Evolutionary conservation across 2,329 filamentous ascomycete species (phyloP).

Genomic region (Fusarium subglutinans): DNA sequence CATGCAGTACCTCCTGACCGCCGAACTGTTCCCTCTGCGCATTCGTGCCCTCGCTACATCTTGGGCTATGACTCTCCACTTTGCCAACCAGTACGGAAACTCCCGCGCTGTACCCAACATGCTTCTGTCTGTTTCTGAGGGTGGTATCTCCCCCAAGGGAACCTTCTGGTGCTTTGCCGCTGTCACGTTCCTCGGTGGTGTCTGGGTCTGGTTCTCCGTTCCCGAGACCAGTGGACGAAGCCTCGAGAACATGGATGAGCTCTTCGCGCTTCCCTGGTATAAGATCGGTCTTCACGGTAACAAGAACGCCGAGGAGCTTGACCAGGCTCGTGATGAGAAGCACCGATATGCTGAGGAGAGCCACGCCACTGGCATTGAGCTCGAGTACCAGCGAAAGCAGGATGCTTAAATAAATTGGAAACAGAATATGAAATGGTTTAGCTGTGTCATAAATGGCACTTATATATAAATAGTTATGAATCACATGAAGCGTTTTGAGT

Average conservation of each 20-base stretch:
- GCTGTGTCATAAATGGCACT: background rate
- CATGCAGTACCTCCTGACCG: slow-evolving; percentile 81
- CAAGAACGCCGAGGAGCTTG: slow-evolving; percentile 59
- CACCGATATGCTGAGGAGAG: slow-evolving; percentile 48
- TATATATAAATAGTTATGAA: slow-evolving; percentile 17
- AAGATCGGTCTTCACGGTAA: slow-evolving; percentile 71
- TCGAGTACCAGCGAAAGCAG: slow-evolving; percentile 47
- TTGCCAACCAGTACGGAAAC: slow-evolving; percentile 82
- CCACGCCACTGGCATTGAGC: slow-evolving; percentile 45
- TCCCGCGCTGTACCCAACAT: slow-evolving; percentile 78
- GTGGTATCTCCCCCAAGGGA: slow-evolving; percentile 67
- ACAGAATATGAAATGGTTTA: background rate
- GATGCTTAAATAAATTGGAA: slow-evolving; percentile 8
- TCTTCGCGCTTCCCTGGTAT: slow-evolving; percentile 80
- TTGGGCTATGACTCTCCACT: slow-evolving; percentile 81
- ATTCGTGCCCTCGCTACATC: slow-evolving; percentile 77
- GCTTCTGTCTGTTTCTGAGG: slow-evolving; percentile 62
- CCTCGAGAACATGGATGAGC: slow-evolving; percentile 74
- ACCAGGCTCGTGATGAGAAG: slow-evolving; percentile 57
- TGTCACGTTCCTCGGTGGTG: slow-evolving; percentile 72
- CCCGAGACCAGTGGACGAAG: slow-evolving; percentile 76
- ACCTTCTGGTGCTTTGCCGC: slow-evolving; percentile 82
- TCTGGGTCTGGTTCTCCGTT: slow-evolving; percentile 77
- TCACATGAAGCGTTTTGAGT: slow-evolving; percentile 1
- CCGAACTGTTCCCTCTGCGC: slow-evolving; percentile 79